Conservation (phyloP, 116 monocot species). For the Trichopus zeylanicus region DNA sequence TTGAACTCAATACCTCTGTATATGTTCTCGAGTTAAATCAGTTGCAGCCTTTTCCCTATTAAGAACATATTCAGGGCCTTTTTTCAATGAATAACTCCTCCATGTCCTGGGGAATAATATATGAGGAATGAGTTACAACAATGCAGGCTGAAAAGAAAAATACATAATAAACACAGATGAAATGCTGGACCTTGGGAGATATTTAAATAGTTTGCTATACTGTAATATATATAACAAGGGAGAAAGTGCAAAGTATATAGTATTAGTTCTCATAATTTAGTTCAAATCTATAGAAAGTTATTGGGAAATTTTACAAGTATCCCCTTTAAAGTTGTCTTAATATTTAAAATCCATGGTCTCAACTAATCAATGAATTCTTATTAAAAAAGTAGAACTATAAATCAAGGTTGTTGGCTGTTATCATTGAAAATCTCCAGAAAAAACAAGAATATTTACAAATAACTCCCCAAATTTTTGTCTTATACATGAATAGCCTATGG, state of each 20-base stretch:
- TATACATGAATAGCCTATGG: too few species aligned
- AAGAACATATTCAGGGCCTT: constrained; percentile 47
- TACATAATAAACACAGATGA: too few species aligned
- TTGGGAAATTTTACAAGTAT: too few species aligned
- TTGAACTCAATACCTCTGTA: constrained; percentile 36
- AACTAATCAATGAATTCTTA: too few species aligned
- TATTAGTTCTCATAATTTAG: background rate
- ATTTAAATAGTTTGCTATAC: background rate
- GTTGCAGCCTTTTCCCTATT: constrained; percentile 52
- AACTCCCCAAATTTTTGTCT: too few species aligned
- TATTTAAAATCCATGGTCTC: too few species aligned
- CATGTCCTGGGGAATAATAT: constrained; percentile 22
- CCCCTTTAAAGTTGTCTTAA: too few species aligned
- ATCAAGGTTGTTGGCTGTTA: too few species aligned
- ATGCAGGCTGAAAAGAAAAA: background rate
- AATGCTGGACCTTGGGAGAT: too few species aligned
- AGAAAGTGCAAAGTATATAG: background rate
- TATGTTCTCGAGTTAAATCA: constrained; percentile 61
- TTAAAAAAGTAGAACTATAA: too few species aligned
- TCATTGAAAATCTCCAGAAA: too few species aligned
- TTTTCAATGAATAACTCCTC: constrained; percentile 46
- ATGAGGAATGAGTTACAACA: background rate
- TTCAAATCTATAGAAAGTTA: background rate
- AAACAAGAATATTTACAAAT: too few species aligned
- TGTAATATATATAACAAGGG: background rate